A percentile compares a stretch with the other conserved stretches of the same genome.
Evolutionary conservation across 2,329 filamentous ascomycete genomes (phyloP).

Genomic region (Diaporthe sp.): DNA sequence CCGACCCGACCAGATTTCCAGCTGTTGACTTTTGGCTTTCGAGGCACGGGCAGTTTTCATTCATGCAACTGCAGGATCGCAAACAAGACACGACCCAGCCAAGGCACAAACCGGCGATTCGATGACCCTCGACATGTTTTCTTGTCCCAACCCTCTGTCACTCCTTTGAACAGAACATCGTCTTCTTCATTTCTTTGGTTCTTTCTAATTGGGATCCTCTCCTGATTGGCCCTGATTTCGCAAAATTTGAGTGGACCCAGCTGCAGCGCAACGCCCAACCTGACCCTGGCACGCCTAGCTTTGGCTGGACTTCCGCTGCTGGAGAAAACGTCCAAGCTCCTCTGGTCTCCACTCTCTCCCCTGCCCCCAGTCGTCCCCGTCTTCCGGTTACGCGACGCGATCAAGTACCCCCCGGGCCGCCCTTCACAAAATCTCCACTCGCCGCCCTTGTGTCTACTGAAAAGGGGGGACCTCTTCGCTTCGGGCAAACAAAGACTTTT

Average conservation of each 20-base stretch:
- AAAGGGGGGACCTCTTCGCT: conserved; percentile 37
- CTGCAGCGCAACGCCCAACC: conserved; percentile 19
- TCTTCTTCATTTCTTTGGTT: conserved; percentile 30
- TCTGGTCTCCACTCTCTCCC: conserved; percentile 3
- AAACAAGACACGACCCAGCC: conserved; percentile 21
- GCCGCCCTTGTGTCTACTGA: conserved; percentile 32
- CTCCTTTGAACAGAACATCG: conserved; percentile 39
- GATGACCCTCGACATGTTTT: conserved; percentile 23
- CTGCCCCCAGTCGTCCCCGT: conserved; percentile 38
- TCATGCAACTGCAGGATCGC: conserved; percentile 23
- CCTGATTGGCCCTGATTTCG: conserved; percentile 32
- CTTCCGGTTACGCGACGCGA: conserved; percentile 41
- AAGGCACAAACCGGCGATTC: conserved; percentile 26
- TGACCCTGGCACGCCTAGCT: conserved; percentile 14
- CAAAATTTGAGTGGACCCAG: conserved; percentile 34
- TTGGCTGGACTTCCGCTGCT: conserved; percentile 16
- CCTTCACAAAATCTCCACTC: conserved; percentile 36
- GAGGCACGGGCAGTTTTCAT: conserved; percentile 20
- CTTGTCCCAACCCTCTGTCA: conserved; percentile 34
- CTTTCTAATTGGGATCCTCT: conserved; percentile 15
- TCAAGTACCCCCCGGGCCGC: conserved; percentile 34
- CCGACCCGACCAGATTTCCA: neutral
- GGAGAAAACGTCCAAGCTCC: conserved; percentile 36
- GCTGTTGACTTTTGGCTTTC: conserved; percentile 24
- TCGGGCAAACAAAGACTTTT: conserved; percentile 40